Base-by-base conservation (phyloP, 2,329 filamentous ascomycete species). In the Hymenotorrendiella dingleyae region DNA sequence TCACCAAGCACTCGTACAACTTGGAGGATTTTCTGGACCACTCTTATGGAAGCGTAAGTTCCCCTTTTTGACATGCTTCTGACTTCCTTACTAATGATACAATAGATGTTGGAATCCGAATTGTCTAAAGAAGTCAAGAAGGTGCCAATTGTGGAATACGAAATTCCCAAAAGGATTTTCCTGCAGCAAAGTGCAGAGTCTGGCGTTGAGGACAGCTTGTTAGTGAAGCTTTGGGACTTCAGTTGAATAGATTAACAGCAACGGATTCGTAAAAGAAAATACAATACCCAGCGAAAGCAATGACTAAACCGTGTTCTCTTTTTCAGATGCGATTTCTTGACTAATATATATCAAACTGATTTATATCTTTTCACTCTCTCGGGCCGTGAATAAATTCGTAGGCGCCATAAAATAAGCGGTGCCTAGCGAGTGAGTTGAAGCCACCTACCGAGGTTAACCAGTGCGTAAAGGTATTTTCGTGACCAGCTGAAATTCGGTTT, bases 1-100 rank as follows among this genome's bases (percentile, higher is more conserved):
- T 97, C 63, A 98, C 93, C 2, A 98, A 98, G 68, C 82, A 89
- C 54, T 76, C 84, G 3, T 98, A 97, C 65, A 93, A 89, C 55
- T 68, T 96, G n/a, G 93, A 98, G 61, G 93, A 98, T 61, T 98
- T 98, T 65, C 68, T 97, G 36, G 93, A 98, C 60, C 89, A 97
- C 63, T 91, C 87, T 0, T 98, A 97, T 65, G 78, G 72, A 56
- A 86, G 80, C 60, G 82, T 84, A 74, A 73, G 77, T 75, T 23
- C 6, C n/a, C 23, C 19, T 3, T 27, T 4, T 23, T 35, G 14
- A 12, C 7, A 4, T 16, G 10, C 9, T 16, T 6, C 9, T 19
- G 14, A 8, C 16, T 8, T 11, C 2, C 14, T 38, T 16, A 37
- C 22, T 23, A 12, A 26, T 14, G 17, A 6, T 26, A 17, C 16